phyloP scores from a whole-genome alignment of 2,329 filamentous ascomycete species.

The Grosmannia clavigera region DNA sequence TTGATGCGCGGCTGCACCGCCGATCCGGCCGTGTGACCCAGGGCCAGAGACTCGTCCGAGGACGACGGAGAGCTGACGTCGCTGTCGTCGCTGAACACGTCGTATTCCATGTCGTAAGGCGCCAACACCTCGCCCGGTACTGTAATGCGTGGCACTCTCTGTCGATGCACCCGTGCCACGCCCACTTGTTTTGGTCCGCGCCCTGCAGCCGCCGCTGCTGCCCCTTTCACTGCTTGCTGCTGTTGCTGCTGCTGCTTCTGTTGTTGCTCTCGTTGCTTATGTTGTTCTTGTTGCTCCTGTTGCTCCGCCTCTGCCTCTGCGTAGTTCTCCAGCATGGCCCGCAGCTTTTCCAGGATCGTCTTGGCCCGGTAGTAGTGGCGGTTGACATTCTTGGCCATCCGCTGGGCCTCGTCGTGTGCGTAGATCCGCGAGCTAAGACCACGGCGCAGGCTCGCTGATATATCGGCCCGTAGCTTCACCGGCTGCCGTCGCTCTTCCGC shows the following conservation, averaged over 20 bases:
- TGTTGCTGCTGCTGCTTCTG: constrained; percentile 38
- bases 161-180: constrained; percentile 20
- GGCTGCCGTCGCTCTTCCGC: constrained; percentile 35
- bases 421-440: constrained; percentile 44
- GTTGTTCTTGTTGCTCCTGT: constrained; percentile 38
- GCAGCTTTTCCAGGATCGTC: constrained; percentile 44
- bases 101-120: constrained; percentile 52
- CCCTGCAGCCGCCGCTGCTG: constrained; percentile 29
- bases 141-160: constrained; percentile 43
- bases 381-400: constrained; percentile 51
- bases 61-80: constrained; percentile 20
- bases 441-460: constrained; percentile 43
- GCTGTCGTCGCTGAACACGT: constrained; percentile 40
- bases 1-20: constrained; percentile 34
- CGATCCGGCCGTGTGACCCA: constrained; percentile 18
- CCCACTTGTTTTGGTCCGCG: background rate
- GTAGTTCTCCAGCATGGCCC: constrained; percentile 48
- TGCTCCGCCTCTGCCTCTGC: constrained; percentile 38
- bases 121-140: constrained; percentile 55
- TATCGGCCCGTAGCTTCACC: constrained; percentile 42
- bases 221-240: constrained; percentile 46
- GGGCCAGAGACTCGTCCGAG: constrained; percentile 25
- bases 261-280: constrained; percentile 31
- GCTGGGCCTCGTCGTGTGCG: constrained; percentile 47
- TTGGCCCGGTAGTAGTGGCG: constrained; percentile 50